Conservation (phyloP, 225 moss, liverwort and hornwort species). For the Thuidium tamariscinum region DNA sequence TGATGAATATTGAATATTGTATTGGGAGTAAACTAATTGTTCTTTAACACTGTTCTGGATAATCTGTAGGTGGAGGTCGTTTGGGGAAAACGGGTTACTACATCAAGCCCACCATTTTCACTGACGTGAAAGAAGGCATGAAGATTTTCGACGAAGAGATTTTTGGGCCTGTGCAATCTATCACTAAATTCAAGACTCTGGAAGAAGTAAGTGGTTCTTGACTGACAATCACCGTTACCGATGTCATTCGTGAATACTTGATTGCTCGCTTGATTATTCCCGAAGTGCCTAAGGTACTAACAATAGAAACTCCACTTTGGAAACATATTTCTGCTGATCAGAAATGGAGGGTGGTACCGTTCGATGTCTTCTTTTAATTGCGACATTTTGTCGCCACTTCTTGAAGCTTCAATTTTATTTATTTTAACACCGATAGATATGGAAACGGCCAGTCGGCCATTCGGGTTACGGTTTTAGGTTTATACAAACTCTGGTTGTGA, state of each 20-base stretch:
- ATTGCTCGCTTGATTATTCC: neutral
- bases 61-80: slow-evolving; percentile 49
- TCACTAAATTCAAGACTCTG: slow-evolving; percentile 22
- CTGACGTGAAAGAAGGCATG: slow-evolving; percentile 77
- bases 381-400: neutral
- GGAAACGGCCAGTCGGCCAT: neutral
- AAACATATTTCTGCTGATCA: neutral
- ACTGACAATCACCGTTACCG: neutral
- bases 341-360: neutral
- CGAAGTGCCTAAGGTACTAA: neutral
- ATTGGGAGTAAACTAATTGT: too few species aligned
- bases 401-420: neutral
- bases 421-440: neutral
- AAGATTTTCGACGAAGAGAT: slow-evolving; percentile 77
- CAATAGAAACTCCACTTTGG: neutral
- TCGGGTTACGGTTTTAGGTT: neutral
- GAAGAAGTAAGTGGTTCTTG: slow-evolving; percentile 38
- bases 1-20: neutral
- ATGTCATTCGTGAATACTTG: neutral
- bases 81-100: slow-evolving; percentile 75
- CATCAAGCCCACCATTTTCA: slow-evolving; percentile 83
- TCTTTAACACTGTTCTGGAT: neutral
- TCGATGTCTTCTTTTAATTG: neutral
- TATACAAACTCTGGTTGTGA: neutral
- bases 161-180: slow-evolving; percentile 59